Conservation (phyloP, 1,284 basidiomycete genomes). For the Blastosporella zonata region DNA sequence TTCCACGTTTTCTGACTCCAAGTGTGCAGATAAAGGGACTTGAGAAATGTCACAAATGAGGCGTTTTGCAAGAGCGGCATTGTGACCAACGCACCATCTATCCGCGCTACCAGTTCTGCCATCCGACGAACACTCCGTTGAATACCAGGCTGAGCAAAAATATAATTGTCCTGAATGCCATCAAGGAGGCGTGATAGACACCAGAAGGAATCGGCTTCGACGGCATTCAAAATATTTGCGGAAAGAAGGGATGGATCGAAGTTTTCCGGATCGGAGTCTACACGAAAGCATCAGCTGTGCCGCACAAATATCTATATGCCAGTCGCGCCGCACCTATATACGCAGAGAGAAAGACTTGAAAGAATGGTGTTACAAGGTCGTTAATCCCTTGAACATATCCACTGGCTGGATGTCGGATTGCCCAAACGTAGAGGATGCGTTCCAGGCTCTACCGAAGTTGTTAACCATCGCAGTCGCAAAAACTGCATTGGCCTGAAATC, state of each 20-base stretch:
- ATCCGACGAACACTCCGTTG: constrained; percentile 88
- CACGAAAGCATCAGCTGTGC: background rate
- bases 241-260: constrained; percentile 83
- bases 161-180: constrained; percentile 97
- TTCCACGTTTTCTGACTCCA: constrained; percentile 88
- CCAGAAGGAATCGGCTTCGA: constrained; percentile 97
- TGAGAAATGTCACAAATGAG: constrained; percentile 8
- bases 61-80: background rate
- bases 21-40: constrained; percentile 82
- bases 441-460: constrained; percentile 69
- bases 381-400: constrained; percentile 99
- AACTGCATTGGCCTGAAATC: constrained; percentile 14
- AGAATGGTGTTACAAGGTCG: constrained; percentile 93
- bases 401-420: constrained; percentile 93
- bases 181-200: constrained; percentile 91
- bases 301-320: background rate
- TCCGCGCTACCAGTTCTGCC: constrained; percentile 88
- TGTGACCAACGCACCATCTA: constrained; percentile 64
- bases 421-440: constrained; percentile 95
- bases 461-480: constrained; percentile 19
- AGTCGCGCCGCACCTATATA: constrained; percentile 70
- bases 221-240: constrained; percentile 65
- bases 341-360: constrained; percentile 88
- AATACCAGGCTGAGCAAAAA: constrained; percentile 92
- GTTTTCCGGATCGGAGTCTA: constrained; percentile 84